These are phyloP conservation scores for Zygotorulaspora mrakii DNA, from an alignment of 1,139 yeast species.

Conservation along the genomic window DNA sequence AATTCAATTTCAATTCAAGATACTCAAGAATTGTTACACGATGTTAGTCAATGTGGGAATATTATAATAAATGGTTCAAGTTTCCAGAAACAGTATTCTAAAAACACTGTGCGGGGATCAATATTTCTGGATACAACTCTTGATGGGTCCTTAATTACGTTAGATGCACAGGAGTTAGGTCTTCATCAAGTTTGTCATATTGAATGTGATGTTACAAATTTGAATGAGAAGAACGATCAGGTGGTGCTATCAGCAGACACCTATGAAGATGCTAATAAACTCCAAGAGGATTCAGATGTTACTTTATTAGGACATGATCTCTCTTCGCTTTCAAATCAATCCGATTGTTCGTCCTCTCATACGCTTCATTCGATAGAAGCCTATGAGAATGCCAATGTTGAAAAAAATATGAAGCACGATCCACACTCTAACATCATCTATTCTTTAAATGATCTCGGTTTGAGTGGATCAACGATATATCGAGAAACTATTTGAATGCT, in stretches of 20 bases:
- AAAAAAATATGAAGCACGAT: slow-evolving; percentile 7
- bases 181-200: slow-evolving; percentile 24
- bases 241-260: slow-evolving; percentile 2
- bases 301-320: slow-evolving; percentile 10
- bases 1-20: slow-evolving; percentile 18
- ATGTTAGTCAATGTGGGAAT: slow-evolving; percentile 28
- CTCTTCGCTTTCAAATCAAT: slow-evolving; percentile 11
- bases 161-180: slow-evolving; percentile 27
- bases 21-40: slow-evolving; percentile 9
- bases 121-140: slow-evolving; percentile 14
- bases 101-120: slow-evolving; percentile 12
- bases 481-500: slow-evolving; percentile 5
- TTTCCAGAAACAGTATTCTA: slow-evolving; percentile 4
- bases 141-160: slow-evolving; percentile 22
- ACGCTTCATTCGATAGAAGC: slow-evolving; percentile 14
- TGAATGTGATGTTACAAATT: too few species aligned
- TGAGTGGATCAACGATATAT: slow-evolving; percentile 20
- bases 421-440: slow-evolving; percentile 13
- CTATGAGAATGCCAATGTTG: slow-evolving; percentile 6
- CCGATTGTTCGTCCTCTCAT: slow-evolving; percentile 14
- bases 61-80: slow-evolving; percentile 18
- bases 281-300: slow-evolving; percentile 14
- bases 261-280: slow-evolving; percentile 4
- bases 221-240: too few species aligned
- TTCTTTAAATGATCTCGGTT: slow-evolving; percentile 12